A percentile compares a stretch with the other conserved stretches of the same genome.
Conservation (phyloP, 306 rosid species). For the Carpinus viminea region DNA sequence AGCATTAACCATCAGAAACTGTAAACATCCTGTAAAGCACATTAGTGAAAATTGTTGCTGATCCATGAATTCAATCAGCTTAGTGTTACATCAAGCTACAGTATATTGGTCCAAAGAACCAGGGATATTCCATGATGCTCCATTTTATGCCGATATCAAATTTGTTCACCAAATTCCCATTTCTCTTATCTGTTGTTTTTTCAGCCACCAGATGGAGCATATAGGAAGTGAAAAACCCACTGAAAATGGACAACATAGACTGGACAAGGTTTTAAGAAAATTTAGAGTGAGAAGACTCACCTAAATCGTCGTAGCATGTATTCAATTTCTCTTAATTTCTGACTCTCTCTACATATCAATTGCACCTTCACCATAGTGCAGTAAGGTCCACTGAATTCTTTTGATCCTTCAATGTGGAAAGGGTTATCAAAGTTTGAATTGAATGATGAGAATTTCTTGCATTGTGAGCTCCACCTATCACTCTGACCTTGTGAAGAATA, state of each 20-base stretch:
- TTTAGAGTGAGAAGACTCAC: conserved; percentile 38
- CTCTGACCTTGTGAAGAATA: conserved; percentile 50
- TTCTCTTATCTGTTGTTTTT: conserved; percentile 7
- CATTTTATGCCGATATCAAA: background rate
- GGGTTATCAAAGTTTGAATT: conserved; percentile 56
- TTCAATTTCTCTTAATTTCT: conserved; percentile 63
- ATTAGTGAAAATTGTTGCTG: background rate
- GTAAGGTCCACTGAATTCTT: conserved; percentile 65
- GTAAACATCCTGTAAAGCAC: background rate
- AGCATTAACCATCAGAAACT: background rate
- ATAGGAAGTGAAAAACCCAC: conserved; percentile 5
- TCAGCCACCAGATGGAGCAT: conserved; percentile 22
- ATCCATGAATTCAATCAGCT: background rate
- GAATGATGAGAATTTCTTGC: conserved; percentile 53
- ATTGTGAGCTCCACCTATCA: conserved; percentile 50
- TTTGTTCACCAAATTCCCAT: background rate
- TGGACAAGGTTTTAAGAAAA: conserved; percentile 6
- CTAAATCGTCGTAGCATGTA: conserved; percentile 72
- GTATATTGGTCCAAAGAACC: background rate
- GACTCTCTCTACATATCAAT: conserved; percentile 54
- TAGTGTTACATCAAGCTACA: background rate
- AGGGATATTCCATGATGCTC: background rate
- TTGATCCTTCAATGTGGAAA: conserved; percentile 55
- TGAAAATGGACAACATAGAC: conserved; percentile 5
- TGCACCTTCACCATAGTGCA: conserved; percentile 71